Evolutionary conservation across 2,329 filamentous ascomycete genomes (phyloP).

Genomic region (Chaetomiaceae sp.): DNA sequence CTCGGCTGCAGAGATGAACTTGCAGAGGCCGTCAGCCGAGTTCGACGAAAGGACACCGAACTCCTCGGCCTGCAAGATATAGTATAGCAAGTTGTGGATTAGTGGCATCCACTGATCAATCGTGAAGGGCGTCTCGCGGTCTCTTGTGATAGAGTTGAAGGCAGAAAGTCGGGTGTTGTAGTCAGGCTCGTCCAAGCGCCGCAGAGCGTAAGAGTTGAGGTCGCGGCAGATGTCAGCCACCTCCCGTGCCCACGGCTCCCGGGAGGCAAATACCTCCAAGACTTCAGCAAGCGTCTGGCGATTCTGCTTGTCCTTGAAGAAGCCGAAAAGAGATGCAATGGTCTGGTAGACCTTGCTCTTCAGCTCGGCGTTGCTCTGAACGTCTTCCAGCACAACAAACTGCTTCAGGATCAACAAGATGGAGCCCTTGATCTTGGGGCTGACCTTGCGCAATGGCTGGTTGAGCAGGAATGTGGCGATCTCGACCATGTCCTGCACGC

Average conservation of each 20-base stretch:
- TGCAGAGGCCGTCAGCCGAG: constrained; percentile 73
- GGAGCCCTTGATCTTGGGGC: constrained; percentile 74
- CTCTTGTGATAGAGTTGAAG: constrained; percentile 66
- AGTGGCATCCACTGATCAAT: constrained; percentile 80
- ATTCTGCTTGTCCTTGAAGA: constrained; percentile 78
- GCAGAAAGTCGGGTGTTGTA: constrained; percentile 77
- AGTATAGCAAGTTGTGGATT: constrained; percentile 84
- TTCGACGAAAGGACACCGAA: constrained; percentile 76
- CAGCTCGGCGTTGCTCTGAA: constrained; percentile 52
- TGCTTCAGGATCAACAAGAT: constrained; percentile 75
- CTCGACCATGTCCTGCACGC: constrained; percentile 71
- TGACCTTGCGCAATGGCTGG: constrained; percentile 79
- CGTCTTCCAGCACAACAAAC: constrained; percentile 65
- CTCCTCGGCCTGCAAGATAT: constrained; percentile 80
- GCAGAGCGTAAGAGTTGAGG: constrained; percentile 72
- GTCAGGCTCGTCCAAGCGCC: constrained; percentile 77
- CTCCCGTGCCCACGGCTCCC: constrained; percentile 54
- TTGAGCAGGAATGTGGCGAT: constrained; percentile 77
- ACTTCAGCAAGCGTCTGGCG: constrained; percentile 70
- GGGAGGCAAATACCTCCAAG: constrained; percentile 63
- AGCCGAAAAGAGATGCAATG: constrained; percentile 77
- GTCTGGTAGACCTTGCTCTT: constrained; percentile 66
- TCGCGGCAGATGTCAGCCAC: constrained; percentile 68
- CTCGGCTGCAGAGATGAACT: constrained; percentile 65
- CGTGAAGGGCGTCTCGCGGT: constrained; percentile 55